These are phyloP conservation scores for Eucalyptus marginata DNA, from an alignment of 345 rosid species.

Conservation along the genomic window DNA sequence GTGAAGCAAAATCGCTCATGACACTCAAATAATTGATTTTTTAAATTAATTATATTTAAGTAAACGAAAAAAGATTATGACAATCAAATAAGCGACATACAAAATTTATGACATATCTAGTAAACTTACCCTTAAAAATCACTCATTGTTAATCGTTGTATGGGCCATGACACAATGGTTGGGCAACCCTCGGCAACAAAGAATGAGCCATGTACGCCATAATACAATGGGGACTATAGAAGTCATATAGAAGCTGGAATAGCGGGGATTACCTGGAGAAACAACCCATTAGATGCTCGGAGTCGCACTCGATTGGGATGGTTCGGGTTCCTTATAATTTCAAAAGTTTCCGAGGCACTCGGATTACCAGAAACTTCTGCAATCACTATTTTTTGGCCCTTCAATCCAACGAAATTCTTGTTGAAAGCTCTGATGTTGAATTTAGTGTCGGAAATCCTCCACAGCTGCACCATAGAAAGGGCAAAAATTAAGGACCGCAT, in stretches of 20 bases:
- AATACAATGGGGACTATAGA: neutral
- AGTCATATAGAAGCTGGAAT: neutral
- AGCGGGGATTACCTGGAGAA: neutral
- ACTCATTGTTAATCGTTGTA: neutral
- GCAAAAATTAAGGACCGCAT: neutral
- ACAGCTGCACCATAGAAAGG: neutral
- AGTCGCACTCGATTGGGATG: neutral
- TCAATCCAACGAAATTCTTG: neutral
- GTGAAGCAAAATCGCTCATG: too few species aligned
- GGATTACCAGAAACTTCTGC: neutral
- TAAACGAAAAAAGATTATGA: accelerated
- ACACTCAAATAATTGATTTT: too few species aligned
- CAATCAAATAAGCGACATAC: too few species aligned
- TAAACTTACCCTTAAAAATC: too few species aligned
- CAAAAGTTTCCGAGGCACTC: neutral
- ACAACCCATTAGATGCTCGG: neutral
- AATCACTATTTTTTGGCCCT: neutral
- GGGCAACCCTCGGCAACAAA: neutral
- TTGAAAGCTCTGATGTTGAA: neutral
- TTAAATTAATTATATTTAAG: too few species aligned
- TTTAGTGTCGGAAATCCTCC: neutral
- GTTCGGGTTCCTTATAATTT: neutral
- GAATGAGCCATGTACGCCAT: neutral
- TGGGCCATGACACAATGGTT: neutral
- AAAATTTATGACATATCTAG: too few species aligned